Base-by-base conservation (phyloP, 2,329 filamentous ascomycete genomes). In the Trichoderma sp. region DNA sequence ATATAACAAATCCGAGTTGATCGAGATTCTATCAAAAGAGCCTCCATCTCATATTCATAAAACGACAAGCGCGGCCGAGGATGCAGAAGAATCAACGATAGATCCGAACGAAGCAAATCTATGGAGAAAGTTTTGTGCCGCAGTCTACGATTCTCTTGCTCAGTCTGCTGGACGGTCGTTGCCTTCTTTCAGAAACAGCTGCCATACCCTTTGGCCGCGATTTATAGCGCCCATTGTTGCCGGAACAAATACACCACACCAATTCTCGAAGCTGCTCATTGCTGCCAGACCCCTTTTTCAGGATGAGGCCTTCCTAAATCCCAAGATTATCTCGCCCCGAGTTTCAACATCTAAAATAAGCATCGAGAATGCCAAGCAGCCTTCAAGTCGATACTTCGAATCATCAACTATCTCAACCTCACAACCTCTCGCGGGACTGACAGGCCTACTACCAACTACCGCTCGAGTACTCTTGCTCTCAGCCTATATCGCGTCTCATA, bases 101-200 rank as follows among this genome's bases (percentile, higher is more conserved):
- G 73, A 77, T 59, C 79, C 82, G 59, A 86, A 88, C 70, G 90
- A 90, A 11, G 77, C 81, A 28, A 91, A 91, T 79, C 86, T 95
- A 18, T 96, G 92, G 91, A 83, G 88, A 16, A 89, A 93, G 55
- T 98, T 97, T 82, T 88, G 90, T 71, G 88, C 88, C 59, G 92
- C 93, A 5, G 89, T 97, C 16, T 96, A 96, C 84, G 96, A 99
- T 77, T 89, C 94, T 1, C 84, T 98, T 14, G 89, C 91, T 59
- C 92, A 91, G 71, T 89, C 93, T 58, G 93, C 93, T 3, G 91
- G 91, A 0, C 89, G 94, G 60, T 94, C 95, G 46, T 84, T 98
- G 16, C 85, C 91, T 1, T 87, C 87, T 13, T 94, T 97, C 73
- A 85, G 83, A 4, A 86, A 87, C 43, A 87, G 91, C 60, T 94